These are phyloP conservation scores for Lepidium sativum DNA, from an alignment of 345 rosid species.

Conservation along the genomic window DNA sequence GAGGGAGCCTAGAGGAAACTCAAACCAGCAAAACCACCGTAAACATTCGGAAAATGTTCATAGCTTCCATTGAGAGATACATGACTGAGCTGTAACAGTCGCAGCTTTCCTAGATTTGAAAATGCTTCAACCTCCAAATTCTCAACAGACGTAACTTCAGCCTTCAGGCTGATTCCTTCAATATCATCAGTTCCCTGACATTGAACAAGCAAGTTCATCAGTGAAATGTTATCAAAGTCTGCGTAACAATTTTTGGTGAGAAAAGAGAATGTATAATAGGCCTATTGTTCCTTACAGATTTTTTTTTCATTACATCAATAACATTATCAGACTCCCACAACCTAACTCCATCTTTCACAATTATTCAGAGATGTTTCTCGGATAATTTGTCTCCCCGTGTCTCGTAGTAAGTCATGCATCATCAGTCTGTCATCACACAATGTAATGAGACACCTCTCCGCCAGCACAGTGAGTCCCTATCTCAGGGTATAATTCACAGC, in stretches of 20 bases:
- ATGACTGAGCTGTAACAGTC: slow-evolving; percentile 10
- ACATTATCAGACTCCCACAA: slow-evolving; percentile 15
- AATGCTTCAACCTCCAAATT: not conserved
- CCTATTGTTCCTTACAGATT: not conserved
- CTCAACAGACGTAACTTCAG: not conserved
- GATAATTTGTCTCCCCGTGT: slow-evolving; percentile 30
- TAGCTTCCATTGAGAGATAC: not conserved
- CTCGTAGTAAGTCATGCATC: slow-evolving; percentile 29
- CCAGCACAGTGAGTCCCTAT: not conserved
- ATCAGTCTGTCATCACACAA: not conserved
- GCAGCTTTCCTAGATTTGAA: not conserved
- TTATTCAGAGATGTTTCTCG: not conserved
- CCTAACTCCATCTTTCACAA: slow-evolving; percentile 9
- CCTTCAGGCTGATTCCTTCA: slow-evolving; percentile 17
- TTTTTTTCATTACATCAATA: not conserved
- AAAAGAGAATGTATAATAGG: not conserved
- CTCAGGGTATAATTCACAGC: not conserved
- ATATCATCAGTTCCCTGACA: not conserved
- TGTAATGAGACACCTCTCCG: not conserved
- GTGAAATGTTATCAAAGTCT: not conserved
- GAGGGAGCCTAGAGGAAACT: not conserved
- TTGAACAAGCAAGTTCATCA: not conserved
- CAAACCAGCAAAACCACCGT: not conserved
- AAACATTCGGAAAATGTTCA: not conserved
- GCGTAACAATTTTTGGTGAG: not conserved